phyloP scores from a whole-genome alignment of 148 eudicot genomes.

The Polygonum aviculare region DNA sequence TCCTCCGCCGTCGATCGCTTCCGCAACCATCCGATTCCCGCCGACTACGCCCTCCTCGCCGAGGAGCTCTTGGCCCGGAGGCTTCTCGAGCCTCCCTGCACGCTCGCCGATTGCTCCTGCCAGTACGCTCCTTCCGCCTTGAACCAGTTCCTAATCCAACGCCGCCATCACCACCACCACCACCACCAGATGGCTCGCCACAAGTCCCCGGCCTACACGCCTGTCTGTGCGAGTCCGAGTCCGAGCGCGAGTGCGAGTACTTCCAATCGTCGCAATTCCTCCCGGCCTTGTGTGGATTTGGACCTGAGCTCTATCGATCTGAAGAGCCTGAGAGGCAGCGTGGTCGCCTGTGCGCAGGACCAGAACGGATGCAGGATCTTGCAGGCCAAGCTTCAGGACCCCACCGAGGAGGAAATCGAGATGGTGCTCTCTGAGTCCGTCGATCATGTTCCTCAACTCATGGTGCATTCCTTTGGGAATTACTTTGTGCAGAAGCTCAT shows the following conservation, averaged over 20 bases:
- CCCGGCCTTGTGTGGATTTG: background rate
- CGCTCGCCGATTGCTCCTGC: background rate
- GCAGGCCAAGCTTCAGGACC: constrained; percentile 34
- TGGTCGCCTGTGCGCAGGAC: constrained; percentile 27
- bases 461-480: constrained; percentile 46
- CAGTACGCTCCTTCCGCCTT: background rate
- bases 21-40: background rate
- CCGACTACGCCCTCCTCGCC: background rate
- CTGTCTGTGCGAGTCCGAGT: background rate
- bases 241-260: too few relatives aligned
- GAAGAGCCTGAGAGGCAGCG: background rate
- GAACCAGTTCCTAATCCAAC: background rate
- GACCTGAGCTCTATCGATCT: background rate
- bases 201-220: background rate
- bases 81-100: background rate
- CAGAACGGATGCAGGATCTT: constrained; percentile 40
- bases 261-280: background rate
- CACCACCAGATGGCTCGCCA: background rate
- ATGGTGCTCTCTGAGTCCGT: constrained; percentile 34
- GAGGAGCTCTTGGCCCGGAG: background rate
- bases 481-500: constrained; percentile 52
- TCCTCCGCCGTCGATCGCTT: too few relatives aligned
- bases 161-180: background rate
- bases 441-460: constrained; percentile 33
- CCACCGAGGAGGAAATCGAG: constrained; percentile 25